Conservation (phyloP, 805 yeast species). For the Brettanomyces anomalus region DNA sequence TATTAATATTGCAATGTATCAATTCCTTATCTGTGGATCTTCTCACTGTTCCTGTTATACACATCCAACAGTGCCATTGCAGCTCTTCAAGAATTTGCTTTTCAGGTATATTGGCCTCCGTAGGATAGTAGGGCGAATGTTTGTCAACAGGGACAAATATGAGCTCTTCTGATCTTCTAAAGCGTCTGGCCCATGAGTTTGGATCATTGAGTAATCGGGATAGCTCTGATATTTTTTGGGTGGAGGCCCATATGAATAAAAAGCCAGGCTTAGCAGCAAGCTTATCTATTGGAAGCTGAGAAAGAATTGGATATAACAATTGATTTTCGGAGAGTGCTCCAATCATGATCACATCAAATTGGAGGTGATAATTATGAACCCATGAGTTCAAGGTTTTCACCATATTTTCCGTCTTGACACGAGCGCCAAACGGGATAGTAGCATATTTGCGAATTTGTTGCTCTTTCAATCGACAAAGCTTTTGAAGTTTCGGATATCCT, state of each 20-base stretch:
- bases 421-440: slow-evolving; percentile 56
- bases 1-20: slow-evolving; percentile 87
- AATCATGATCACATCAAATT: slow-evolving; percentile 87
- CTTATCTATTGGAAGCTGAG: slow-evolving; percentile 60
- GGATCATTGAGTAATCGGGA: slow-evolving; percentile 35
- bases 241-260: slow-evolving; percentile 80
- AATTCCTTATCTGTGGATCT: slow-evolving; percentile 75
- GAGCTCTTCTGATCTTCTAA: slow-evolving; percentile 83
- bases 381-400: slow-evolving; percentile 50
- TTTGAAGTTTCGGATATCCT: slow-evolving; percentile 81
- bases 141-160: slow-evolving; percentile 69
- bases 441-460: slow-evolving; percentile 46
- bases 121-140: slow-evolving; percentile 58
- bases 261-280: slow-evolving; percentile 82
- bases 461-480: slow-evolving; percentile 55
- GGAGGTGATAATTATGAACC: slow-evolving; percentile 47
- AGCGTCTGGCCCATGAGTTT: slow-evolving; percentile 43
- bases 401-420: slow-evolving; percentile 45
- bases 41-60: slow-evolving; percentile 89
- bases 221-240: slow-evolving; percentile 58
- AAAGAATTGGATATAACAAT: slow-evolving; percentile 51
- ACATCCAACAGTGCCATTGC: slow-evolving; percentile 98
- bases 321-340: slow-evolving; percentile 78
- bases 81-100: slow-evolving; percentile 53
- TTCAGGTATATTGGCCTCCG: slow-evolving; percentile 33